A percentile compares a stretch with the other conserved stretches of the same genome.
Conservation (phyloP, 2,329 filamentous ascomycete genomes). For the Claviceps digitariae region DNA sequence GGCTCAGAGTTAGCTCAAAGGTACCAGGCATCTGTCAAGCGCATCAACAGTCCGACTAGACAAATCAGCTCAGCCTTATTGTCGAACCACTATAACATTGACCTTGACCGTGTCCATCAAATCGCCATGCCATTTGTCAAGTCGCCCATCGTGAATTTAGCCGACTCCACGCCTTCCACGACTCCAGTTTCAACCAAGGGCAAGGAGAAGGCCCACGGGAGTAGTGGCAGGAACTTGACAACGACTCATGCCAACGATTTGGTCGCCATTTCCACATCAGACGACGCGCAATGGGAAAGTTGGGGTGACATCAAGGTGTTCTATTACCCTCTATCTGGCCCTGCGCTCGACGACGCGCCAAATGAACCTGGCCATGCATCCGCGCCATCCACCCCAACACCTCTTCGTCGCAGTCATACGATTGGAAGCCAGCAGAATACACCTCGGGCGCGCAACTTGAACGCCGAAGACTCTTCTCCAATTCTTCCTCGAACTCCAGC, state of each 20-base stretch:
- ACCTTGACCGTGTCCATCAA: constrained; percentile 70
- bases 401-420: constrained; percentile 55
- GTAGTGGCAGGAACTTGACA: constrained; percentile 32
- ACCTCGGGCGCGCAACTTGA: constrained; percentile 22
- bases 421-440: constrained; percentile 29
- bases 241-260: constrained; percentile 74
- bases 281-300: constrained; percentile 49
- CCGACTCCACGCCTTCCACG: constrained; percentile 38
- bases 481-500: constrained; percentile 29
- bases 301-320: constrained; percentile 71
- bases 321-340: constrained; percentile 50
- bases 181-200: constrained; percentile 51
- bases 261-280: constrained; percentile 55
- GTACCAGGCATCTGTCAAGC: constrained; percentile 80
- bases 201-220: constrained; percentile 52
- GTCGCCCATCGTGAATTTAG: constrained; percentile 40
- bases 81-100: constrained; percentile 71
- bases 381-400: constrained; percentile 59
- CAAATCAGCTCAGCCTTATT: constrained; percentile 61
- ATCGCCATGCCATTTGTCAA: constrained; percentile 73
- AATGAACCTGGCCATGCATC: constrained; percentile 25
- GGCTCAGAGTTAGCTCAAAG: constrained; percentile 79
- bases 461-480: constrained; percentile 33
- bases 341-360: constrained; percentile 9
- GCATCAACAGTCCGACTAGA: constrained; percentile 49